phyloP scores from a whole-genome alignment of 1,284 basidiomycete genomes.

The Malassezia psittaci region DNA sequence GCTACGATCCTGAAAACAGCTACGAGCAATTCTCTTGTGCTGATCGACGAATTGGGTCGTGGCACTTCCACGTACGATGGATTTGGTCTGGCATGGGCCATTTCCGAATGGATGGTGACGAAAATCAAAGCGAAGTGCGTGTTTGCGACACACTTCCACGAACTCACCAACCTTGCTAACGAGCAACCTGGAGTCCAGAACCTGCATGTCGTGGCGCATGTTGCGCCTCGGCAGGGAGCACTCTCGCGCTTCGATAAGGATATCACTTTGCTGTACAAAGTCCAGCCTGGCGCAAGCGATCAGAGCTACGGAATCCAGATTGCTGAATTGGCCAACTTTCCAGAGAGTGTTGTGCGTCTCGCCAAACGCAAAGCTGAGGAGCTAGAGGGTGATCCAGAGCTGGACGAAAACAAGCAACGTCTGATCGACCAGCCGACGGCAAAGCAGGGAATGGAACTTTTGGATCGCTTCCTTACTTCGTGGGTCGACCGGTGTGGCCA shows the following conservation, averaged over 20 bases:
- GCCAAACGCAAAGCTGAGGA: conserved; percentile 92
- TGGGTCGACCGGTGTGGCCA: conserved; percentile 5
- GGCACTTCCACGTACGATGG: conserved; percentile 99
- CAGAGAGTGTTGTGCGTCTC: conserved; percentile 81
- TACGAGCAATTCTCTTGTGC: conserved; percentile 82
- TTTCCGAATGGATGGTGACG: conserved; percentile 88
- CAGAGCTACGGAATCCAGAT: conserved; percentile 99
- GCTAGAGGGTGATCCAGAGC: conserved; percentile 72
- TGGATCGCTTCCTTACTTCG: conserved; percentile 10
- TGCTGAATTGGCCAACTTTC: conserved; percentile 90
- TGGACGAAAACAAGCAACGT: neutral
- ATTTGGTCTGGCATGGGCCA: conserved; percentile 96
- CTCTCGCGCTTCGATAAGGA: conserved; percentile 54
- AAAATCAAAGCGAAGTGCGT: conserved; percentile 66
- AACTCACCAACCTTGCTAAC: conserved; percentile 81
- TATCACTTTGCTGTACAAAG: conserved; percentile 78
- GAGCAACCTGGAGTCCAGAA: conserved; percentile 82
- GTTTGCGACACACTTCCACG: conserved; percentile 97
- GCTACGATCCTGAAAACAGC: conserved; percentile 85
- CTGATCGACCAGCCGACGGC: neutral
- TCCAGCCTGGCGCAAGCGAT: conserved; percentile 62
- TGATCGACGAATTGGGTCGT: conserved; percentile 94
- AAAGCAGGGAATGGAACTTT: conserved; percentile 7
- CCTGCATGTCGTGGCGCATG: conserved; percentile 88
- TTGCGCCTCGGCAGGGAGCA: conserved; percentile 53